phyloP scores from a whole-genome alignment of 176 grass and related monocot species.

The Tillandsia leiboldiana region DNA sequence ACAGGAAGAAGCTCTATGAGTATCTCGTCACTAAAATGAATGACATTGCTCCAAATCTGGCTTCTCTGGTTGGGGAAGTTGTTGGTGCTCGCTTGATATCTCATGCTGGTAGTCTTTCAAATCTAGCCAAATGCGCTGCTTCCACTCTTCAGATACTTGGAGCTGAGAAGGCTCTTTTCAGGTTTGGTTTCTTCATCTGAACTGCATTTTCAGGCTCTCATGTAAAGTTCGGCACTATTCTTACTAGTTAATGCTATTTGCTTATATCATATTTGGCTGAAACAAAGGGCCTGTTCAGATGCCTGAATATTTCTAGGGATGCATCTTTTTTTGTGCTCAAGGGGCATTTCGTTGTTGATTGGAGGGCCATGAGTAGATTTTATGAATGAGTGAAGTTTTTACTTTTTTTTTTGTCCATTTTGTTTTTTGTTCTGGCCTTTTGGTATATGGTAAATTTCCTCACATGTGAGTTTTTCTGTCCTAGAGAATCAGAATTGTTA shows the following conservation, averaged over 20 bases:
- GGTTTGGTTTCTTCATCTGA: slow-evolving; percentile 26
- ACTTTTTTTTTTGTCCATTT: too few relatives aligned
- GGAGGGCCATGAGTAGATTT: too few relatives aligned
- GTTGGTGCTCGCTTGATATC: slow-evolving; percentile 92
- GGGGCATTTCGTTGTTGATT: too few relatives aligned
- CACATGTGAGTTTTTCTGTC: too few relatives aligned
- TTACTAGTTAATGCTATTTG: background rate
- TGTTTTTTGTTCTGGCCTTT: too few relatives aligned
- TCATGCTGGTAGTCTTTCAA: slow-evolving; percentile 96
- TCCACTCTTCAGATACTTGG: slow-evolving; percentile 98
- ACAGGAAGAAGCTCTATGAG: slow-evolving; percentile 87
- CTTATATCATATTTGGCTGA: too few relatives aligned
- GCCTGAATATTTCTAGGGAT: too few relatives aligned
- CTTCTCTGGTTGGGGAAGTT: slow-evolving; percentile 77
- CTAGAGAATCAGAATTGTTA: too few relatives aligned
- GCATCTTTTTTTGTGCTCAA: too few relatives aligned
- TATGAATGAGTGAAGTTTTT: too few relatives aligned
- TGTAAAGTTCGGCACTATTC: background rate
- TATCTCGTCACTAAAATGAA: slow-evolving; percentile 98
- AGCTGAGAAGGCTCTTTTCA: slow-evolving; percentile 93
- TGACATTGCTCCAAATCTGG: slow-evolving; percentile 86
- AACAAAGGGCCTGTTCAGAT: too few relatives aligned
- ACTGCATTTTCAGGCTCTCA: background rate
- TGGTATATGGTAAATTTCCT: too few relatives aligned
- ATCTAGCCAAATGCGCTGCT: slow-evolving; percentile 88